phyloP scores from a whole-genome alignment of 805 yeast genomes.

The Lipomyces orientalis region DNA sequence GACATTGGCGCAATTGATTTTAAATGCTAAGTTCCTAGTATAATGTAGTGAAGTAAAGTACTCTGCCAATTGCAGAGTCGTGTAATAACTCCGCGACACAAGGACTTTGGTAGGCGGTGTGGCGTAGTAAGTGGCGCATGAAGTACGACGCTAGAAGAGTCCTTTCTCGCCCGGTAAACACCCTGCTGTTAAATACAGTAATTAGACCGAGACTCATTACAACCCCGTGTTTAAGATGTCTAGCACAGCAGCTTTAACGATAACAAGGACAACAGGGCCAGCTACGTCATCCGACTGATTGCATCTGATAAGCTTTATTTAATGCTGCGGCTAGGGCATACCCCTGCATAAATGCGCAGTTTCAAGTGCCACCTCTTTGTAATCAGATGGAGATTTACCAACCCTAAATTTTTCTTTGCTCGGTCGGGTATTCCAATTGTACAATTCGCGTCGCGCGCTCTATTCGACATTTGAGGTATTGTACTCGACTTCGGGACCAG shows the following conservation, averaged over 20 bases:
- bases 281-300: neutral
- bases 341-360: conserved; percentile 1
- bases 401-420: neutral
- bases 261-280: neutral
- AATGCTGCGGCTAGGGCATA: neutral
- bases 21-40: too few relatives aligned
- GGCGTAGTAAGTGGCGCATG: too few relatives aligned
- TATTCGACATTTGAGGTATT: too few relatives aligned
- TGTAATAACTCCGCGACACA: too few relatives aligned
- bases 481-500: too few relatives aligned
- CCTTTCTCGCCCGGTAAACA: neutral
- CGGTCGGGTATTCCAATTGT: neutral
- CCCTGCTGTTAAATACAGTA: neutral
- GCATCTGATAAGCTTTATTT: neutral
- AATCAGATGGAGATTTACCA: neutral
- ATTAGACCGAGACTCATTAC: neutral
- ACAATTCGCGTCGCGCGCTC: neutral
- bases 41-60: too few relatives aligned
- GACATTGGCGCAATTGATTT: neutral
- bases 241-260: neutral
- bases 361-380: neutral
- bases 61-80: too few relatives aligned
- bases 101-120: too few relatives aligned
- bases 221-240: neutral
- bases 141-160: too few relatives aligned